These are phyloP conservation scores for Trichoderma sp. DNA, from an alignment of 2,329 filamentous ascomycete species.

Conservation along the genomic window DNA sequence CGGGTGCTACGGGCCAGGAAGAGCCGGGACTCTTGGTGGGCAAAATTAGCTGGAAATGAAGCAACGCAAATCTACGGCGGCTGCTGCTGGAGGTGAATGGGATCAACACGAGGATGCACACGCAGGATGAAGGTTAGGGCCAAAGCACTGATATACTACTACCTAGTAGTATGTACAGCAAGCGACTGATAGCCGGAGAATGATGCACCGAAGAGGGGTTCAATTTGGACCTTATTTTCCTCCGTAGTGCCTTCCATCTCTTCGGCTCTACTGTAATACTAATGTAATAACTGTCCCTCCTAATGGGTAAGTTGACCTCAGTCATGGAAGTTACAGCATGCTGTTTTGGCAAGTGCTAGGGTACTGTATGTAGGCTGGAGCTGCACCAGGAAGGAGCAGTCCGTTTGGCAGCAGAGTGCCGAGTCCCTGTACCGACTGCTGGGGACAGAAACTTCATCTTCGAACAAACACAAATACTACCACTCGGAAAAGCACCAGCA, in stretches of 20 bases:
- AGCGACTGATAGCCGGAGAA: background rate
- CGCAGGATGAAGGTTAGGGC: background rate
- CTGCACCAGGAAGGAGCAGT: conserved; percentile 1
- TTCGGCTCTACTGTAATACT: background rate
- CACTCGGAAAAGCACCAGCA: background rate
- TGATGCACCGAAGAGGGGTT: background rate
- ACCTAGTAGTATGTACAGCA: too few species aligned
- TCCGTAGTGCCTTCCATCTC: background rate
- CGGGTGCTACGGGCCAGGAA: background rate
- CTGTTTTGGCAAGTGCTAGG: background rate
- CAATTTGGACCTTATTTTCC: background rate
- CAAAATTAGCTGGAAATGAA: conserved; percentile 6
- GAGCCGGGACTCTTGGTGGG: background rate
- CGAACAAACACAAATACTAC: background rate
- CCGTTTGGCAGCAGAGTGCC: background rate
- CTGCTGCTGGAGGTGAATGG: background rate
- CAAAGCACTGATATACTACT: background rate
- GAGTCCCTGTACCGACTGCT: background rate
- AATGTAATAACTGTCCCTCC: background rate
- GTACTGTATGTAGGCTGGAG: background rate
- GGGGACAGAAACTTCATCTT: background rate
- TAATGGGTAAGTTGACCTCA: background rate
- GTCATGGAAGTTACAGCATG: background rate
- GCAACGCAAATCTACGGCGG: background rate
- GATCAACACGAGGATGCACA: background rate